Evolutionary conservation across 2,329 filamentous ascomycete genomes (phyloP).

Genomic region (Fusarium floridanum): DNA sequence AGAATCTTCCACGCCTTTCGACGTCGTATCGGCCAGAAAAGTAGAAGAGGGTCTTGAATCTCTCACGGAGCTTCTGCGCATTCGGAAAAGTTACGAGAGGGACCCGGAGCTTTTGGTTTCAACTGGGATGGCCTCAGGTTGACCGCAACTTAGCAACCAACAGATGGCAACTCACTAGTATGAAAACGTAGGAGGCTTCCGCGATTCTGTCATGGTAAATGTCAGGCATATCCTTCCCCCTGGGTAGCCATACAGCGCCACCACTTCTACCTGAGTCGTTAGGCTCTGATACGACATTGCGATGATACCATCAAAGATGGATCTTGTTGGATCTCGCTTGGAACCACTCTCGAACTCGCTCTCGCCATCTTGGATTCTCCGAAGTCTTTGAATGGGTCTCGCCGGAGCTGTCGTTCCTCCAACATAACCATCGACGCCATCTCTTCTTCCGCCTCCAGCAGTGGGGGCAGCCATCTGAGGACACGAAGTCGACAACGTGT

Average conservation of each 20-base stretch:
- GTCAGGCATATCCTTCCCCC: neutral
- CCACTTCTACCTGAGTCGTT: neutral
- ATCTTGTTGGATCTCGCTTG: neutral
- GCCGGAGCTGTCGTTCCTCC: conserved; percentile 8
- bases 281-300: neutral
- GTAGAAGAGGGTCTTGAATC: neutral
- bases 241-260: neutral
- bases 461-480: conserved; percentile 1
- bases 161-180: neutral
- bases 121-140: neutral
- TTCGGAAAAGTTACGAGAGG: neutral
- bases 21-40: neutral
- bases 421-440: neutral
- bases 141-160: neutral
- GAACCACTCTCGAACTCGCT: neutral
- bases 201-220: neutral
- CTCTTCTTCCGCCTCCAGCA: conserved; percentile 10
- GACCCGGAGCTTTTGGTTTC: neutral
- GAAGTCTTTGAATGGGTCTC: neutral
- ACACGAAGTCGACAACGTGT: neutral
- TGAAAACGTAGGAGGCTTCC: neutral
- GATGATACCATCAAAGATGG: neutral
- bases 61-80: neutral
- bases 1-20: conserved; percentile 24
- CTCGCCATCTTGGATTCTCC: neutral